Percentiles rank a stretch among this genome's conserved stretches.
These are phyloP conservation scores for Cercospora canescens DNA, from an alignment of 2,329 filamentous ascomycete species.

Conservation along the genomic window DNA sequence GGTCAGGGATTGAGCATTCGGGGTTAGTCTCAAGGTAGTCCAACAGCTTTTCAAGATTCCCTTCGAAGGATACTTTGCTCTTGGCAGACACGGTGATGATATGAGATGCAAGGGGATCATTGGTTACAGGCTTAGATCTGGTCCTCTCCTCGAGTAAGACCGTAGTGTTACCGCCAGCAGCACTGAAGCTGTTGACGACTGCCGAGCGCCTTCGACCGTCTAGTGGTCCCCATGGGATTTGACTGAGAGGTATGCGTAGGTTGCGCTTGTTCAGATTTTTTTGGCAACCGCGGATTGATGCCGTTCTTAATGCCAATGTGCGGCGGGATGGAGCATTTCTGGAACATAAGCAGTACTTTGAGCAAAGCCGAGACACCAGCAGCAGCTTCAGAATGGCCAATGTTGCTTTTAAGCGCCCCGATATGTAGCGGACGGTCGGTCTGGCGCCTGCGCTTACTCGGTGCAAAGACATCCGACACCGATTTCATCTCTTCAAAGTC, in stretches of 20 bases:
- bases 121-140: conserved; percentile 28
- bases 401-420: conserved; percentile 32
- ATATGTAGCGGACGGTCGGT: conserved; percentile 23
- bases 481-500: conserved; percentile 21
- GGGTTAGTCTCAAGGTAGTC: conserved; percentile 57
- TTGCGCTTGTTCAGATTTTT: conserved; percentile 59
- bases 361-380: conserved; percentile 55
- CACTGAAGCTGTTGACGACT: conserved; percentile 68
- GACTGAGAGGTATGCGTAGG: conserved; percentile 56
- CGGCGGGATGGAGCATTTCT: conserved; percentile 63
- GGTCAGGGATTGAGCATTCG: conserved; percentile 49
- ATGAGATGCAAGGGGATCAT: conserved; percentile 58
- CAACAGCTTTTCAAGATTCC: conserved; percentile 59
- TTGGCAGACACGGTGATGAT: conserved; percentile 62
- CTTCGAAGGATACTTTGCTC: conserved; percentile 46
- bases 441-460: conserved; percentile 11
- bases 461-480: conserved; percentile 14
- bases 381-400: conserved; percentile 33
- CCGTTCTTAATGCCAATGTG: conserved; percentile 67
- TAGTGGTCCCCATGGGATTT: conserved; percentile 40
- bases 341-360: conserved; percentile 66
- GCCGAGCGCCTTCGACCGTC: conserved; percentile 39
- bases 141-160: conserved; percentile 65
- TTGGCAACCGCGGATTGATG: conserved; percentile 62
- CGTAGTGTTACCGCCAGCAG: conserved; percentile 70